These are phyloP conservation scores for Cavenderia fasciculata DNA, from an alignment of 78 protist genomes.

Conservation along the genomic window DNA sequence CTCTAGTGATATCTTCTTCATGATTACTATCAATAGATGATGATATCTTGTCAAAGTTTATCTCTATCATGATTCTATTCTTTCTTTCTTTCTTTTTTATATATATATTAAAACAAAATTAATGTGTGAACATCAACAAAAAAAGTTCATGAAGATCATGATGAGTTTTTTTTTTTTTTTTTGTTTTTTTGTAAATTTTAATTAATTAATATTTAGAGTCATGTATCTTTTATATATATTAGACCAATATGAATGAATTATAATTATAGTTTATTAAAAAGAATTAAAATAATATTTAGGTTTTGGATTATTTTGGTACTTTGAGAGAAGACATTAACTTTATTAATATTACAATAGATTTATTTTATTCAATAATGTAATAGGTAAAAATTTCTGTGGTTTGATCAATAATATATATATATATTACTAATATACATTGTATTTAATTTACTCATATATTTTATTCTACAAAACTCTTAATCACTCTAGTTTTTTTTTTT, in stretches of 20 bases:
- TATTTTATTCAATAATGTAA: no score
- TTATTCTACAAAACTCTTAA: no score
- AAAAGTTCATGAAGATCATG: background rate
- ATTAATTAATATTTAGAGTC: background rate
- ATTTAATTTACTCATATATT: no score
- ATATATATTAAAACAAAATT: background rate
- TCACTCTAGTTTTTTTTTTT: no score
- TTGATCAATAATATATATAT: no score
- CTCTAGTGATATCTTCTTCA: slow-evolving; percentile 19
- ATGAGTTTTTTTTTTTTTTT: no score
- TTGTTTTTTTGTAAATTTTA: no score
- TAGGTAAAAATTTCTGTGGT: no score
- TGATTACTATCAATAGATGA: background rate
- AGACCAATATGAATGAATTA: background rate
- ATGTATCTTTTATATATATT: background rate
- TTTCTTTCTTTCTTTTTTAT: background rate
- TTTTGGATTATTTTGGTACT: no score
- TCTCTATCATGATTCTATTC: background rate
- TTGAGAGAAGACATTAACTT: no score
- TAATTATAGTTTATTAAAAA: background rate
- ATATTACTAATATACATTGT: no score
- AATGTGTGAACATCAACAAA: background rate
- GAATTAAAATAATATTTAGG: background rate
- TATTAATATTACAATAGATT: no score
- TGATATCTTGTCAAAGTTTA: slow-evolving; percentile 18